Conservation (phyloP, 805 yeast species). For the Candida jianshihensis region DNA sequence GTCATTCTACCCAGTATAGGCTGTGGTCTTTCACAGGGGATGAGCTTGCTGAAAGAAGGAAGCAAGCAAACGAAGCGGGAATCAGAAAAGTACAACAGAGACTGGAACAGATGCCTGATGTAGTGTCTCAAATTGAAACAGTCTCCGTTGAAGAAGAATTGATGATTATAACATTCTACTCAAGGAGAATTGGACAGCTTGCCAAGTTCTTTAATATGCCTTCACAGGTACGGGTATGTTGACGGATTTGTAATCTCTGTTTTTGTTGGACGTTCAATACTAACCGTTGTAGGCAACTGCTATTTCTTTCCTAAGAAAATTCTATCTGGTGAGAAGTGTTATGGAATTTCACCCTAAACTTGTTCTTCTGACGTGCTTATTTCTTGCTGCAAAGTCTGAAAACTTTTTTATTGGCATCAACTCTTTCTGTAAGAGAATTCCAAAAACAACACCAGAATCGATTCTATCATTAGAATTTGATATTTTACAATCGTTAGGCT, state of each 20-base stretch:
- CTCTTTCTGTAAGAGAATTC: slow-evolving; percentile 65
- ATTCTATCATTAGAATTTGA: slow-evolving; percentile 76
- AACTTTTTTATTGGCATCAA: slow-evolving; percentile 84
- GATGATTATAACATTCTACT: slow-evolving; percentile 60
- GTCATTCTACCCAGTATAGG: slow-evolving; percentile 79
- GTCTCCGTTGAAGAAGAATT: slow-evolving; percentile 67
- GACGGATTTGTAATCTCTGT: neutral
- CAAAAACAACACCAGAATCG: slow-evolving; percentile 57
- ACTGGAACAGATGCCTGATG: slow-evolving; percentile 23
- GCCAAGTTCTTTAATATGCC: slow-evolving; percentile 76
- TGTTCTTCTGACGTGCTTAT: slow-evolving; percentile 74
- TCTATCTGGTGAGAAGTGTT: slow-evolving; percentile 72
- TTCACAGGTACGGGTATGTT: slow-evolving; percentile 62
- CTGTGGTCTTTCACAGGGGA: slow-evolving; percentile 76
- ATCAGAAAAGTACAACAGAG: slow-evolving; percentile 25
- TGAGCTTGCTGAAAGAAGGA: slow-evolving; percentile 43
- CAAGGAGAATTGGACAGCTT: slow-evolving; percentile 62
- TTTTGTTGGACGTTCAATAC: too few species aligned
- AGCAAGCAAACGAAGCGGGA: slow-evolving; percentile 51
- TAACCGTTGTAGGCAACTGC: slow-evolving; percentile 53
- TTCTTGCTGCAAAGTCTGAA: slow-evolving; percentile 88
- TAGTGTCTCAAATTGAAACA: slow-evolving; percentile 25
- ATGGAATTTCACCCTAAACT: slow-evolving; percentile 86
- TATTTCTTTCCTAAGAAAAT: slow-evolving; percentile 69
- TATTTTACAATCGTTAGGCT: slow-evolving; percentile 64